A percentile compares a stretch with the other conserved stretches of the same genome.
Evolutionary conservation across 345 rosid genomes (phyloP).

Genomic region (thale cress (Arabidopsis thaliana)): TAIR10.1 NC_003070.9:25376501-25377000

Average conservation of each 20-base stretch:
- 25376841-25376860: conserved; percentile 25
- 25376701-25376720: conserved; percentile 30
- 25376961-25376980: conserved; percentile 39
- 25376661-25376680: conserved; percentile 57
- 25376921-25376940: conserved; percentile 47
- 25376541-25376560: background rate
- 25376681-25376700: conserved; percentile 66
- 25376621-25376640: conserved; percentile 42
- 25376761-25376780: conserved; percentile 14
- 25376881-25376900: conserved; percentile 35
- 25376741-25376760: conserved; percentile 9
- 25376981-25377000: conserved; percentile 51
- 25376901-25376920: conserved; percentile 37
- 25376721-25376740: conserved; percentile 7
- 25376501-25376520: conserved; percentile 62
- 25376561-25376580: background rate
- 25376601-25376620: background rate
- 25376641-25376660: conserved; percentile 61
- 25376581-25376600: background rate
- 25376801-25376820: conserved; percentile 27
- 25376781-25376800: conserved; percentile 24
- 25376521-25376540: conserved; percentile 58
- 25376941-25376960: conserved; percentile 46
- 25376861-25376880: conserved; percentile 40
- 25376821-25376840: conserved; percentile 31